phyloP scores from a whole-genome alignment of 2,329 filamentous ascomycete species.

The Lasiodiplodia citricola region DNA sequence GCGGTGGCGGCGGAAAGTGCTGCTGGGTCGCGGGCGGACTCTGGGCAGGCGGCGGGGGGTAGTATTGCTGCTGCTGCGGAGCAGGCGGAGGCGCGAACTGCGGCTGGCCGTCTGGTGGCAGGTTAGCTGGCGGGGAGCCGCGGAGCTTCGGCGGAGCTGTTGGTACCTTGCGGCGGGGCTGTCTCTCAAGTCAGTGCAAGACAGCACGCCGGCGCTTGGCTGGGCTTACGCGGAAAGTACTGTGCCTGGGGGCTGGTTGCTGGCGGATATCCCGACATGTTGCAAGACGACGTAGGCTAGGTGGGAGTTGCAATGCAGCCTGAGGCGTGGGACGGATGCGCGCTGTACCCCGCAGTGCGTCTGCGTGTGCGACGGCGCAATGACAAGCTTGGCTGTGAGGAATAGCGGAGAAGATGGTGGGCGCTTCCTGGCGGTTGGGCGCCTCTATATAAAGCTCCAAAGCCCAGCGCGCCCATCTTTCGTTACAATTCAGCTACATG shows the following conservation, averaged over 20 bases:
- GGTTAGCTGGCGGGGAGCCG: not conserved
- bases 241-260: slow-evolving; percentile 41
- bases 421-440: slow-evolving; percentile 18
- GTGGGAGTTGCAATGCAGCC: not conserved
- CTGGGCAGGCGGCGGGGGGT: slow-evolving; percentile 35
- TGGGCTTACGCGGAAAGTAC: slow-evolving; percentile 39
- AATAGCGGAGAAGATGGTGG: slow-evolving; percentile 5
- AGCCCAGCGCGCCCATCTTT: not conserved
- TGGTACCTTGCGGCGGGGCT: slow-evolving; percentile 33
- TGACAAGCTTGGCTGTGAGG: not conserved
- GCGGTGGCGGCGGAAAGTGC: slow-evolving; percentile 45
- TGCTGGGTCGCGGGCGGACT: slow-evolving; percentile 38
- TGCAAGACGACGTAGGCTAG: not conserved
- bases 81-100: slow-evolving; percentile 36
- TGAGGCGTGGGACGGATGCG: not conserved
- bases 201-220: not conserved
- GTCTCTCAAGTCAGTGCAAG: not conserved
- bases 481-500: not conserved
- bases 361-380: not conserved
- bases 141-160: slow-evolving; percentile 6
- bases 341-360: slow-evolving; percentile 10
- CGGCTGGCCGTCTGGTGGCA: slow-evolving; percentile 16
- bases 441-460: slow-evolving; percentile 18
- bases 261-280: slow-evolving; percentile 23
- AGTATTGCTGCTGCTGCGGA: slow-evolving; percentile 27